Evolutionary conservation across 2,329 filamentous ascomycete genomes (phyloP), one percentile per base, ranked within the genome.

Genomic region (Fusarium robinianum): DNA sequence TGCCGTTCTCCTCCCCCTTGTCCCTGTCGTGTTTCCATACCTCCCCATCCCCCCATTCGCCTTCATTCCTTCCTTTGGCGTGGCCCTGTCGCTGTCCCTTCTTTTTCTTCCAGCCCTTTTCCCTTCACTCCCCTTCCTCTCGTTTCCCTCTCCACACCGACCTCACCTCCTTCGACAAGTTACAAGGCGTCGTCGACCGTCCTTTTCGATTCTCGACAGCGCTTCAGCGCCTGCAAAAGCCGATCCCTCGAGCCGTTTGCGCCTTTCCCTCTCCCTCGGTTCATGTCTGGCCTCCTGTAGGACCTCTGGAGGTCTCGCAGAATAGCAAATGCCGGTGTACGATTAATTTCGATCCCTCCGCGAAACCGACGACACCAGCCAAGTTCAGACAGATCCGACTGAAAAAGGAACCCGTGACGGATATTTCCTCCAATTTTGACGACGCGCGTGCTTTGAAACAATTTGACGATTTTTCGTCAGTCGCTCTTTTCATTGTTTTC

Each of bases 401-500:
- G n/a, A 12, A 46, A 27, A 49, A 37, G 29, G 49, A 54, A 40
- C 29, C 46, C 39, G 46, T 54, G 33, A 57, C 60, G 58, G 56
- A 57, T 52, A 37, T 29, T 40, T 32, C 37, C 24, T 52, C 26
- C 51, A 18, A 50, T 42, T 42, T 57, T 52, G 57, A 65, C 61
- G 60, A 63, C 53, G 55, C 43, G 53, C 54, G 37, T 57, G 51
- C 60, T 61, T 55, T 52, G 57, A 58, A 55, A 51, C 46, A 36
- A 44, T 63, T 65, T 58, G 71, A 72, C 72, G 70, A 72, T 58
- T 67, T 68, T 63, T 71, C 71, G 72, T 74, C 72, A 64, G 69
- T 70, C 73, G 62, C 72, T 75, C 72, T 51, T 73, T 74, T 73
- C 60, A 40, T 47, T 49, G 53, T 70, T 61, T 49, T 56, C 56